Evolutionary conservation across 2,329 filamentous ascomycete species (phyloP), one percentile per base, ranked within the genome.

Genomic region (Elsinoe batatas): DNA sequence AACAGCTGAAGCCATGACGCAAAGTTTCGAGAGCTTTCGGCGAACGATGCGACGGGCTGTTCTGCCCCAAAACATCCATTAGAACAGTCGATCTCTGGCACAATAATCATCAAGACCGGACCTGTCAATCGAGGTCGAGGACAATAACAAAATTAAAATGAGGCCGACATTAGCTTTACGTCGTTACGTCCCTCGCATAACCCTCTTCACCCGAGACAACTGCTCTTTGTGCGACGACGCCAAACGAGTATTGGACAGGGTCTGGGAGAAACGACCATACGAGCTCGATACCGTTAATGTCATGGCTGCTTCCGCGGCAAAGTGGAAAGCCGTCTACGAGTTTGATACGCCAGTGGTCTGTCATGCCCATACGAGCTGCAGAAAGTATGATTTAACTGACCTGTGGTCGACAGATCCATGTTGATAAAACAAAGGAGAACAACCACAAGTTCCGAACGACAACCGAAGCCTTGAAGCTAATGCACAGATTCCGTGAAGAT

Each of bases 341-440:
- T 88, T 90, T 67, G 87, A 91, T 62, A 87, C 88, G 6, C 87
- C 87, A 0, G 87, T 91, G 64, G 87, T 91, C 73, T 64, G 72
- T 58, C 15, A 15, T 22, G 36, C 20, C 54, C 8, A 43, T 26
- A 40, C 58, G n/a, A 30, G 63, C 56, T 33, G 22, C 36, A 22
- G 3, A 30, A 33, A 12, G 12, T 22, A 40, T 47, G 15, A 47
- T 47, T 38, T 6, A 50, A 22, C 47, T 38, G 15, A 51, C 18
- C 47, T 8, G 2, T 51, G 32, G 54, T 17, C 17, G 22, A 5
- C 58, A 80, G 78, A 72, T 84, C 30, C 81, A 84, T 64, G 71
- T 91, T 58, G 83, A 82, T 71, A 83, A 80, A 61, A 71, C 72
- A 10, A 74, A 1, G 72, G 73, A 13, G 6, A 74, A 1, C 72